phyloP scores from a whole-genome alignment of 1,284 basidiomycete genomes.

The Ceratobasidium theobromae region DNA sequence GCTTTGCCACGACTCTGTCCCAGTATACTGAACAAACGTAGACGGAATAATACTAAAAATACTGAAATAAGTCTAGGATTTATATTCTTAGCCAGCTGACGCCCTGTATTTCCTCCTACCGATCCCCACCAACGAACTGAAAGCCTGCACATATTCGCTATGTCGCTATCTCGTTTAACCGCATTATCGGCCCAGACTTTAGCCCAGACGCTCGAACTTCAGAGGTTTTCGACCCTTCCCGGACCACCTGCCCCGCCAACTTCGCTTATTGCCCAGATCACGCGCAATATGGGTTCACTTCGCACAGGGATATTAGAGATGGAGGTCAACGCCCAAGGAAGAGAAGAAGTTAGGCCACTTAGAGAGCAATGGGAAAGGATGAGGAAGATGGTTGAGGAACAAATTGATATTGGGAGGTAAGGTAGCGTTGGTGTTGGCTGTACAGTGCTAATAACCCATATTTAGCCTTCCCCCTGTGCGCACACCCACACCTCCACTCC shows the following conservation, averaged over 20 bases:
- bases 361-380: slow-evolving; percentile 35
- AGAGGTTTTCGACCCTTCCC: slow-evolving; percentile 33
- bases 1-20: background rate
- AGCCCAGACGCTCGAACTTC: slow-evolving; percentile 33
- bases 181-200: slow-evolving; percentile 35
- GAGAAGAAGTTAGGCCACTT: slow-evolving; percentile 29
- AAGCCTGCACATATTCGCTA: background rate
- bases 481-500: slow-evolving; percentile 1
- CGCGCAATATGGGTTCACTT: slow-evolving; percentile 32
- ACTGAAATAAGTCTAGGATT: no score
- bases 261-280: slow-evolving; percentile 34
- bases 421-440: background rate
- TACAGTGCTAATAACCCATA: background rate
- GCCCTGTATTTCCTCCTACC: no score
- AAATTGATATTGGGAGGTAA: slow-evolving; percentile 30
- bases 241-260: slow-evolving; percentile 30
- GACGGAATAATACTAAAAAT: no score
- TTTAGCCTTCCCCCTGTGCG: slow-evolving; percentile 29
- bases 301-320: slow-evolving; percentile 34
- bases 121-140: no score
- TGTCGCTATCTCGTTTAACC: slow-evolving; percentile 29
- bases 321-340: slow-evolving; percentile 24
- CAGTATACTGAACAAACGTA: no score
- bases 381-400: slow-evolving; percentile 33
- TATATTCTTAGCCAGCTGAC: no score